These are phyloP conservation scores for Colletotrichum limetticola DNA, from an alignment of 2,329 filamentous ascomycete genomes.

Conservation along the genomic window DNA sequence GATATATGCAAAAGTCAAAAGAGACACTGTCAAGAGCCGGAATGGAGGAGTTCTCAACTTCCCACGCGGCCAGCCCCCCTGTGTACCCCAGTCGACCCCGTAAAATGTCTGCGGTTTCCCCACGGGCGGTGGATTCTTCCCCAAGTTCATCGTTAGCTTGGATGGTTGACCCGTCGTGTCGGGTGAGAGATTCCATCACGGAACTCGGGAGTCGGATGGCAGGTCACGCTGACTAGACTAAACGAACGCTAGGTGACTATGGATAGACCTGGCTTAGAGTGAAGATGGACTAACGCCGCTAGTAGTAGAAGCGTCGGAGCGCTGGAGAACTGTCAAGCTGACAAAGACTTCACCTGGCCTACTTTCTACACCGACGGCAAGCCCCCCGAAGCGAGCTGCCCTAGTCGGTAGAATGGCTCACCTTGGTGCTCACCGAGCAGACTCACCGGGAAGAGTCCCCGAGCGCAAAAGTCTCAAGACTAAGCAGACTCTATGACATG, in stretches of 20 bases:
- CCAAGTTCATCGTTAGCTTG: conserved; percentile 8
- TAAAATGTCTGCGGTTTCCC: conserved; percentile 17
- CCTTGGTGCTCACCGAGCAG: neutral
- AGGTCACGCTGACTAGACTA: neutral
- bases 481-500: conserved; percentile 20
- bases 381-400: neutral
- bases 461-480: conserved; percentile 1
- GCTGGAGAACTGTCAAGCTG: neutral
- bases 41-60: neutral
- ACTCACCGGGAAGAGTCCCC: conserved; percentile 17
- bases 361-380: conserved; percentile 3
- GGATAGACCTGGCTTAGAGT: too few species aligned
- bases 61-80: neutral
- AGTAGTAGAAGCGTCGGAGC: too few species aligned
- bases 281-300: neutral
- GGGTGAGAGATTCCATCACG: neutral
- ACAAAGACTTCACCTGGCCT: too few species aligned
- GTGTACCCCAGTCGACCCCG: conserved; percentile 22
- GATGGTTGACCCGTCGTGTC: neutral
- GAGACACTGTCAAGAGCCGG: neutral
- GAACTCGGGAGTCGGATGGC: conserved; percentile 34
- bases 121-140: conserved; percentile 27
- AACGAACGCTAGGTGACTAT: neutral
- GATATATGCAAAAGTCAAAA: conserved; percentile 7
- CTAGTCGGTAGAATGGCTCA: neutral